Evolutionary conservation across 257 asterid genomes (phyloP), one percentile per base, ranked within the genome.

Genomic region (Forsythia viridissima): DNA sequence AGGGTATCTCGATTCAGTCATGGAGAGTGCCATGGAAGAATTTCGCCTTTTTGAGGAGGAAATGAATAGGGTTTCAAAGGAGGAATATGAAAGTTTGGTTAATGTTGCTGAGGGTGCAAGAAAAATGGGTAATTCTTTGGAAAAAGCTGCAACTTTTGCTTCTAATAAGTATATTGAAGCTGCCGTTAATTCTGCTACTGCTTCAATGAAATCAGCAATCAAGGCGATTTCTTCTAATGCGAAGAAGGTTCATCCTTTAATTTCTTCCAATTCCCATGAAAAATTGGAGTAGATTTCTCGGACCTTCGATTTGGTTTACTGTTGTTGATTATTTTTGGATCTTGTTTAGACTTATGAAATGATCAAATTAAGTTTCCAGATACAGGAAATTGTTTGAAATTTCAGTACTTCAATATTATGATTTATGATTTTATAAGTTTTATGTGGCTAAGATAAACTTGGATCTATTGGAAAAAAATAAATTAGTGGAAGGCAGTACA

Each of bases 1-100:
- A 79, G 89, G 84, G 3, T 85, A 90, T 44, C 85, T 93, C 6
- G 94, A 93, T 37, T 89, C 94, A 5, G 96, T 78, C 1, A 94
- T 94, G 98, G 99, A 94, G 51, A 85, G 87, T 70, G 98, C 99
- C 79, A 93, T 93, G 99, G 97, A 87, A 4, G 99, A 94, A 34
- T 93, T 90, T 75, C 85, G 83, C 18, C 88, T 75, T 3, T 93
- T 94, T 77, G 97, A 93, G 82, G 99, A 88, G 88, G 98, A 92
- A 41, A 91, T 93, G 97, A 82, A 89, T 59, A 39, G 84, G 8
- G 59, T 82, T 21, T 83, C 84, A 36, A 46, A 34, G 55, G 84
- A 80, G 7, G 95, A 94, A 83, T 80, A 86, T 86, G 85, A 83
- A 55, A 41, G 90, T 38, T 61, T 94, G 69, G 89, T 89, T 3